Percentiles rank a stretch among this genome's conserved stretches.
These are phyloP conservation scores for Spergularia azorica DNA, from an alignment of 179 eudicot species.

Conservation along the genomic window DNA sequence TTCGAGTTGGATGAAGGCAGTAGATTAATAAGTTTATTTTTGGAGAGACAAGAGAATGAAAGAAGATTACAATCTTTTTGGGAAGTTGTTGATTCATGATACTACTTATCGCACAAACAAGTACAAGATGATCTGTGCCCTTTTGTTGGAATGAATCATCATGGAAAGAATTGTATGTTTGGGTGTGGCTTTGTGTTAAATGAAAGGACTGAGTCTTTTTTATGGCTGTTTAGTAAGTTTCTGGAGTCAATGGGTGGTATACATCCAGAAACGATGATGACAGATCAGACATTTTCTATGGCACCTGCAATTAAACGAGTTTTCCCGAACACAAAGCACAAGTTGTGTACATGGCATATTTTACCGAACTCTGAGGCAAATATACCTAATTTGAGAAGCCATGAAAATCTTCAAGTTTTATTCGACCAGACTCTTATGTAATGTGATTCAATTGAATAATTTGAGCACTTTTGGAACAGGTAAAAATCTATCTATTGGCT, in stretches of 20 bases:
- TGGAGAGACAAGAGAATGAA: not conserved
- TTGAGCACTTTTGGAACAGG: not conserved
- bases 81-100: not conserved
- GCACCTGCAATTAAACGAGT: not conserved
- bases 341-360: not conserved
- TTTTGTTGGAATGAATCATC: conserved; percentile 6
- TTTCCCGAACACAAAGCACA: not conserved
- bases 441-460: not conserved
- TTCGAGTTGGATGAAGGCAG: not conserved
- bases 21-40: not conserved
- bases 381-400: not conserved
- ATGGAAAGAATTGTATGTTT: not conserved
- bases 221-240: not conserved
- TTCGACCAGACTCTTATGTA: not conserved
- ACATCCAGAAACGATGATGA: not conserved
- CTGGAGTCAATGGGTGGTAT: not conserved
- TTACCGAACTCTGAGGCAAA: not conserved
- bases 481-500: not conserved
- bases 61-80: not conserved
- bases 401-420: not conserved
- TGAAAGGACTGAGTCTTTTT: not conserved
- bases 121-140: conserved; percentile 8
- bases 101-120: not conserved
- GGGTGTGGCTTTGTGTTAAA: not conserved
- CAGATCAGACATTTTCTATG: not conserved